Evolutionary conservation across 768 basidiomycete species (phyloP).

Genomic region (Tephrocybe sp.): DNA sequence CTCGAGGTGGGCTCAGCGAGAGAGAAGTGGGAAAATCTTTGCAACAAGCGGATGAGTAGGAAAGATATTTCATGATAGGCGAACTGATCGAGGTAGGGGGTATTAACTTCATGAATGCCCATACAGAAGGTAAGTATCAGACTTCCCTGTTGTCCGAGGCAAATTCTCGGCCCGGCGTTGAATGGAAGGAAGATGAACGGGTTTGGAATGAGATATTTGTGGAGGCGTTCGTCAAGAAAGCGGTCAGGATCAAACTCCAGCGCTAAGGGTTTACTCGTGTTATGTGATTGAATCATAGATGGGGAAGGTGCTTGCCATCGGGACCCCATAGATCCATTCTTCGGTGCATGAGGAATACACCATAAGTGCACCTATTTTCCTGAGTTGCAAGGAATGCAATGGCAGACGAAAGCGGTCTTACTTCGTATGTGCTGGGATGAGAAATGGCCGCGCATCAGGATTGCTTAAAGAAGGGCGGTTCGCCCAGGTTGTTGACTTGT

Average conservation of each 20-base stretch:
- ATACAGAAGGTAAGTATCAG: background rate
- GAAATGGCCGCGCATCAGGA: slow-evolving; percentile 35
- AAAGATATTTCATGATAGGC: slow-evolving; percentile 67
- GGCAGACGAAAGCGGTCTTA: too few species aligned
- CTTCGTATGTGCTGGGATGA: slow-evolving; percentile 37
- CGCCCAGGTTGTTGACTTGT: slow-evolving; percentile 25
- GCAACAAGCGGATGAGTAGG: slow-evolving; percentile 58
- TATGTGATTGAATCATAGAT: too few species aligned
- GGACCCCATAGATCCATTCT: slow-evolving; percentile 66
- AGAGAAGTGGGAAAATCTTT: slow-evolving; percentile 45
- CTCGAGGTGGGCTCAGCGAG: slow-evolving; percentile 43
- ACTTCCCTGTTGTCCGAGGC: slow-evolving; percentile 46
- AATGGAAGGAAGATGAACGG: slow-evolving; percentile 58
- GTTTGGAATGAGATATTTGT: slow-evolving; percentile 53
- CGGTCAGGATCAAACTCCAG: slow-evolving; percentile 63
- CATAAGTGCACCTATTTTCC: slow-evolving; percentile 43
- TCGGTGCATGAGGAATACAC: slow-evolving; percentile 58
- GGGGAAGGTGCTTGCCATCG: slow-evolving; percentile 40
- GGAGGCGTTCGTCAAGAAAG: slow-evolving; percentile 59
- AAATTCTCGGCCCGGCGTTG: slow-evolving; percentile 52
- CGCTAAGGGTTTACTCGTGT: too few species aligned
- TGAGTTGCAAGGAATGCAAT: too few species aligned
- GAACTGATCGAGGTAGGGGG: slow-evolving; percentile 37
- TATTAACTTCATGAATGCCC: background rate
- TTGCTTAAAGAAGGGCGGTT: slow-evolving; percentile 10